Evolutionary conservation across 495 filamentous ascomycete species (phyloP).

Genomic region (Rhypophila decipiens): DNA sequence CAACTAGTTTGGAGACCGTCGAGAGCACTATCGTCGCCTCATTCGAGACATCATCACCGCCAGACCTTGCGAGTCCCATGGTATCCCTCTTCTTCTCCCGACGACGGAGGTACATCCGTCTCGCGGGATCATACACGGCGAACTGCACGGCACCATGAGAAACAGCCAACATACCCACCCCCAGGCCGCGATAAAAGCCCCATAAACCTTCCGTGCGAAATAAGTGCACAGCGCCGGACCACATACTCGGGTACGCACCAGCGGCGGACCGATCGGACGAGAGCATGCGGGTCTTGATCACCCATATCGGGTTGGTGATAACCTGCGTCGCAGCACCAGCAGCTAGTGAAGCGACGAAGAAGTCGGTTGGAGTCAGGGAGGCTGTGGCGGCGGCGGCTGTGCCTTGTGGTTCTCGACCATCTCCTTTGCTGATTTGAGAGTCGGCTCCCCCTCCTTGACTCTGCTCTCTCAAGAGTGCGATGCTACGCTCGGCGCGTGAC

Average conservation of each 20-base stretch:
- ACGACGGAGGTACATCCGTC: conserved; percentile 46
- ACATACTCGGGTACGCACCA: conserved; percentile 77
- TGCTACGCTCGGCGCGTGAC: conserved; percentile 34
- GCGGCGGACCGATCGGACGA: conserved; percentile 64
- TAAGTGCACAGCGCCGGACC: conserved; percentile 58
- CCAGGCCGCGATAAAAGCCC: conserved; percentile 79
- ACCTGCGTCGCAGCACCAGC: conserved; percentile 71
- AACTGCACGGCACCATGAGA: conserved; percentile 94
- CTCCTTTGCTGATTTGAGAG: background rate
- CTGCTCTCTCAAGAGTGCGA: conserved; percentile 21
- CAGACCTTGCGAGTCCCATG: conserved; percentile 4
- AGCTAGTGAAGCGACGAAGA: conserved; percentile 71
- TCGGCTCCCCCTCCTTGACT: too few species aligned
- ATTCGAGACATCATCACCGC: conserved; percentile 51
- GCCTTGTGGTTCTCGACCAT: background rate
- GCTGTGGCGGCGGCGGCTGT: background rate
- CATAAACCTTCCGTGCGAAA: conserved; percentile 59
- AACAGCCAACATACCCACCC: conserved; percentile 83
- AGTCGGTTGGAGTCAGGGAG: conserved; percentile 63
- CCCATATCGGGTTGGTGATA: conserved; percentile 95
- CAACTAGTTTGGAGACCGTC: conserved; percentile 78
- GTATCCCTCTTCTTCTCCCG: conserved; percentile 7
- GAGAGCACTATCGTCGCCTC: conserved; percentile 71
- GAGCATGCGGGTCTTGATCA: conserved; percentile 96
- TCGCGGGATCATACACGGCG: conserved; percentile 86